A percentile compares a stretch with the other conserved stretches of the same genome.
Conservation (phyloP, 2,329 filamentous ascomycete genomes). For the Ambrosiella xylebori region DNA sequence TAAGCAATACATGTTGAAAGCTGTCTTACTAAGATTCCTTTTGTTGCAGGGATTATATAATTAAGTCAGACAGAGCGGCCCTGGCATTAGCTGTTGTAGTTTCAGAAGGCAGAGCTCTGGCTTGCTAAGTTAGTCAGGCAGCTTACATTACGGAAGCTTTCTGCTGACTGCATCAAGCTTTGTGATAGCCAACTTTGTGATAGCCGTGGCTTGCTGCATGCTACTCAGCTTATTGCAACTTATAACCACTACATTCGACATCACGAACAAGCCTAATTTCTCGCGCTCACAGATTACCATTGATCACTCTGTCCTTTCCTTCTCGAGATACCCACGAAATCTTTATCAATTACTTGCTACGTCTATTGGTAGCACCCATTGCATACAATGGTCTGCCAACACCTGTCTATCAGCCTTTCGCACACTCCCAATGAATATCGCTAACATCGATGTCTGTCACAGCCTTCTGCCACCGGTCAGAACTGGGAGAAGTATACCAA, state of each 20-base stretch:
- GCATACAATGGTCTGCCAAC: slow-evolving; percentile 4
- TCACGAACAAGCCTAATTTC: not conserved
- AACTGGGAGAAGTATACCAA: slow-evolving; percentile 99
- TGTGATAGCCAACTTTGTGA: not conserved
- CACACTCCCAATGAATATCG: not conserved
- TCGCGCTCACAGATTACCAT: not conserved
- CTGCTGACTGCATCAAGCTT: slow-evolving; percentile 4
- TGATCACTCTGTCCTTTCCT: too few relatives aligned
- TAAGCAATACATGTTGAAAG: not conserved
- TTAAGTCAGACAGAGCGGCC: not conserved
- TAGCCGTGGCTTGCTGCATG: not conserved
- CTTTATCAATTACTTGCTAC: not conserved
- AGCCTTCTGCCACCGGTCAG: slow-evolving; percentile 87
- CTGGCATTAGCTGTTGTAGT: not conserved
- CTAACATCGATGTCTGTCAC: not conserved
- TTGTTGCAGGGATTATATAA: too few relatives aligned
- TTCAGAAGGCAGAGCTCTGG: not conserved
- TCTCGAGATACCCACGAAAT: not conserved
- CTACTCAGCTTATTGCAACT: not conserved
- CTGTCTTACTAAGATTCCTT: not conserved
- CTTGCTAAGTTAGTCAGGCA: slow-evolving; percentile 5
- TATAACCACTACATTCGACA: not conserved
- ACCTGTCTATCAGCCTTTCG: not conserved
- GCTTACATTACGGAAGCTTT: slow-evolving; percentile 12
- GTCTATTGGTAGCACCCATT: not conserved